These are phyloP conservation scores for Leishmania amazonensis DNA, from an alignment of 208 protist species.

Conservation along the genomic window DNA sequence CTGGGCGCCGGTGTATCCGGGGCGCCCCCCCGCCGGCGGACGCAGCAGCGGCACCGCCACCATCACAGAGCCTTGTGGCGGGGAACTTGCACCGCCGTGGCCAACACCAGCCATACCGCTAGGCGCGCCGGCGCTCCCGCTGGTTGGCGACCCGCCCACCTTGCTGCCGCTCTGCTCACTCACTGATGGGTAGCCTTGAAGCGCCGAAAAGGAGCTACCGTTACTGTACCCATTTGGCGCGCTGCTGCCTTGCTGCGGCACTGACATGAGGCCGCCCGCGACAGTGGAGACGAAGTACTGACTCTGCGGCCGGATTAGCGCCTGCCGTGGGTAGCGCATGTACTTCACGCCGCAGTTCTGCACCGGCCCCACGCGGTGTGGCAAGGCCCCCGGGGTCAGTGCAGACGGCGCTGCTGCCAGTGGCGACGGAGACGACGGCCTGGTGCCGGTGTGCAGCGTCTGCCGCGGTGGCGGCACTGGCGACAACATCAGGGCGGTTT, in stretches of 20 bases:
- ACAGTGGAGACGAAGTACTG: conserved; percentile 36
- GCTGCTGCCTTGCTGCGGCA: conserved; percentile 25
- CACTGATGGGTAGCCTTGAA: background rate
- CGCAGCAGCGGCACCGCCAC: conserved; percentile 32
- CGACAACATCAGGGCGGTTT: conserved; percentile 1
- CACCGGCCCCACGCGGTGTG: conserved; percentile 1
- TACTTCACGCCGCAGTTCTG: conserved; percentile 27
- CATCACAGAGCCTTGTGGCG: background rate
- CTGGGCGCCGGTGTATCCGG: background rate
- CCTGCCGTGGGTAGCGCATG: conserved; percentile 27
- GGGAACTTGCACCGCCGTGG: background rate
- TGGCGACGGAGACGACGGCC: background rate
- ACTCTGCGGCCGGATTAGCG: conserved; percentile 30
- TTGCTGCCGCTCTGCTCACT: conserved; percentile 4
- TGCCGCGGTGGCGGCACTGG: conserved; percentile 6
- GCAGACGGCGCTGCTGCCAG: background rate
- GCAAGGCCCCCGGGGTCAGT: background rate
- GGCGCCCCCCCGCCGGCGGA: conserved; percentile 13
- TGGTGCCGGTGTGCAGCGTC: conserved; percentile 9
- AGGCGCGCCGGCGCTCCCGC: background rate
- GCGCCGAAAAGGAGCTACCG: background rate
- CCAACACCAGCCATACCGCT: background rate
- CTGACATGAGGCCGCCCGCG: conserved; percentile 27
- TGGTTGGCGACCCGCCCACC: background rate
- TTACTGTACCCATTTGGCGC: background rate